A percentile compares a stretch with the other conserved stretches of the same genome.
phyloP scores from a whole-genome alignment of 169 alveolate genomes.

The Plasmodium fragile region DNA sequence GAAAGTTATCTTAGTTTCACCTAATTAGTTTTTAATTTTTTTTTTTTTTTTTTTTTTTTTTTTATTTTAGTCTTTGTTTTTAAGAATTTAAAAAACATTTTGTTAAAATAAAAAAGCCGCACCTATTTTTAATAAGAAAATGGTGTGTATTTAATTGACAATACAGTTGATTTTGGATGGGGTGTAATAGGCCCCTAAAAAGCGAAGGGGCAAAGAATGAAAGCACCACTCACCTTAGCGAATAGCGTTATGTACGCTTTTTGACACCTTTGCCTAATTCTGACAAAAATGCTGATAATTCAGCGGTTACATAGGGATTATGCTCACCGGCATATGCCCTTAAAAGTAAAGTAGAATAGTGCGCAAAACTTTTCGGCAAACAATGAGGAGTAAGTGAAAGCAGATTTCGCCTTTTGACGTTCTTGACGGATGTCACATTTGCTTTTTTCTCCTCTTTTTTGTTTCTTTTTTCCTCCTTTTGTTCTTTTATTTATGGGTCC shows the following conservation, averaged over 20 bases:
- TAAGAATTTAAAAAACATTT: constrained; percentile 27
- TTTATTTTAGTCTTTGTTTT: constrained; percentile 3
- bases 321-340: neutral
- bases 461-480: too few species aligned
- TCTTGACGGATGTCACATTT: neutral
- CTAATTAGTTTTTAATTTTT: constrained; percentile 24
- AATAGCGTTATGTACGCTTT: neutral
- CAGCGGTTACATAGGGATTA: neutral
- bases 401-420: neutral
- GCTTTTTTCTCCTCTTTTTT: neutral
- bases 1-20: constrained; percentile 8
- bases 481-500: neutral
- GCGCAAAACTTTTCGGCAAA: neutral
- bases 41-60: constrained; percentile 22
- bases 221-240: neutral
- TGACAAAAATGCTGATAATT: neutral
- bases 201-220: neutral
- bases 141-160: neutral
- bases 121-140: neutral
- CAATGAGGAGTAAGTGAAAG: neutral
- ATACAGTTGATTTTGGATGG: neutral
- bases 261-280: neutral
- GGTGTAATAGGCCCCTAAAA: neutral
- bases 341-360: neutral
- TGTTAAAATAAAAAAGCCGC: constrained; percentile 17